These are phyloP conservation scores for Capsella rubella DNA, from an alignment of 441 rosid species.

Conservation along the genomic window DNA sequence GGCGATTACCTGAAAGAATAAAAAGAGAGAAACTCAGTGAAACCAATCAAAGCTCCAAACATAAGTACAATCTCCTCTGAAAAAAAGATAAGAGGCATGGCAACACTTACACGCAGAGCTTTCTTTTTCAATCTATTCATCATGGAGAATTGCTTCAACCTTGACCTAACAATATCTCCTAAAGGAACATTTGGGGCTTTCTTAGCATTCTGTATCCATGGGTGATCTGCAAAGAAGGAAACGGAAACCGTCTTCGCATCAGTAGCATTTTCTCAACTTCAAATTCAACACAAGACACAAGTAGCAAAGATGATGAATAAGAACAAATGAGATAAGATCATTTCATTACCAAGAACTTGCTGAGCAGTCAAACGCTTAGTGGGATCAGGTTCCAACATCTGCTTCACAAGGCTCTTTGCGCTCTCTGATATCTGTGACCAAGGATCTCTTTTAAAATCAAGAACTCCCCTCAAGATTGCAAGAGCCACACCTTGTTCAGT, in stretches of 20 bases:
- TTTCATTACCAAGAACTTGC: slow-evolving; percentile 85
- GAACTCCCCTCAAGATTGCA: slow-evolving; percentile 81
- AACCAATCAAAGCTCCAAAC: slow-evolving; percentile 24
- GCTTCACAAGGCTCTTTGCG: slow-evolving; percentile 88
- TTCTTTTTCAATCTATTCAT: slow-evolving; percentile 97
- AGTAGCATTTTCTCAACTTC: background rate
- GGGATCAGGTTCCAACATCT: slow-evolving; percentile 88
- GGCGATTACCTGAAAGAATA: slow-evolving; percentile 78
- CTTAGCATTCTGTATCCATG: slow-evolving; percentile 95
- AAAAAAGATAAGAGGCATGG: background rate
- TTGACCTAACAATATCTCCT: slow-evolving; percentile 94
- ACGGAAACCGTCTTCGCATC: background rate
- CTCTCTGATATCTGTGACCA: slow-evolving; percentile 96
- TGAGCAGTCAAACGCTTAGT: slow-evolving; percentile 87
- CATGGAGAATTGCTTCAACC: slow-evolving; percentile 92
- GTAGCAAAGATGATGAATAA: background rate
- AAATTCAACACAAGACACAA: slow-evolving; percentile 17
- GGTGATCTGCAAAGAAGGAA: slow-evolving; percentile 60
- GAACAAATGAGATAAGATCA: slow-evolving; percentile 3
- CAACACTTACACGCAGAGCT: slow-evolving; percentile 73
- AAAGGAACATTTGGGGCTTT: slow-evolving; percentile 97
- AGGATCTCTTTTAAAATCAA: slow-evolving; percentile 96
- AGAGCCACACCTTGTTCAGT: slow-evolving; percentile 98
- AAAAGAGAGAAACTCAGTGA: slow-evolving; percentile 18
- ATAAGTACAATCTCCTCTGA: background rate